Conservation (phyloP, 2,329 filamentous ascomycete genomes). For the Mycosphaerella sp. region DNA sequence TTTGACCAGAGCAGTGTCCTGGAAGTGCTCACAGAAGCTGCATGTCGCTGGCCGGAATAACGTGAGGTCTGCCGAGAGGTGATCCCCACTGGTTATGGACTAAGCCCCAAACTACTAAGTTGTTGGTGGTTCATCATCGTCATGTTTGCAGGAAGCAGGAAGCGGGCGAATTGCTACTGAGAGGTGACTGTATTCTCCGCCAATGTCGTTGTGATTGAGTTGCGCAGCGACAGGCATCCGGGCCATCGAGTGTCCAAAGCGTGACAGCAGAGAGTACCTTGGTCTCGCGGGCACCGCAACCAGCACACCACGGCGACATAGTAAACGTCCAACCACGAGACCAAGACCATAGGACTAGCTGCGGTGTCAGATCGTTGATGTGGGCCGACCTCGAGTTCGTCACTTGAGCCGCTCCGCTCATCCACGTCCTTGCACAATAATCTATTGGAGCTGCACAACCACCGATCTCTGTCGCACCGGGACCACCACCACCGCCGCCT, state of each 20-base stretch:
- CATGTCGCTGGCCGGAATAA: not conserved
- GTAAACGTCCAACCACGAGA: not conserved
- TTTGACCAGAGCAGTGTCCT: not conserved
- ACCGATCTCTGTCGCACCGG: not conserved
- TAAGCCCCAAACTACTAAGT: not conserved
- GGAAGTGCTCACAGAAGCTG: not conserved
- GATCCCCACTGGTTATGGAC: not conserved
- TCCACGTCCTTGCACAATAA: not conserved
- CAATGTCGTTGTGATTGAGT: not conserved
- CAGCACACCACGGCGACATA: not conserved
- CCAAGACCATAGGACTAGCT: not conserved
- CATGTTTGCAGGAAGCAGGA: not conserved
- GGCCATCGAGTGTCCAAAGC: too few species aligned
- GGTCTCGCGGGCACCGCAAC: not conserved
- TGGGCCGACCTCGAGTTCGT: too few species aligned
- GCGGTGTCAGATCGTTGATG: not conserved
- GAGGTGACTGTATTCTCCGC: not conserved
- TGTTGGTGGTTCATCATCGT: not conserved
- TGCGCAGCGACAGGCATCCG: not conserved
- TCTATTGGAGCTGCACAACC: not conserved
- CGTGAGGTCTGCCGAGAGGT: not conserved
- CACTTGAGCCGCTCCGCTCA: not conserved
- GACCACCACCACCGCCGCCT: too few species aligned
- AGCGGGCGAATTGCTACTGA: not conserved
- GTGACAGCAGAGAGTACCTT: not conserved